Base-by-base conservation (phyloP, 441 rosid species). In the Theobroma grandiflorum region DNA sequence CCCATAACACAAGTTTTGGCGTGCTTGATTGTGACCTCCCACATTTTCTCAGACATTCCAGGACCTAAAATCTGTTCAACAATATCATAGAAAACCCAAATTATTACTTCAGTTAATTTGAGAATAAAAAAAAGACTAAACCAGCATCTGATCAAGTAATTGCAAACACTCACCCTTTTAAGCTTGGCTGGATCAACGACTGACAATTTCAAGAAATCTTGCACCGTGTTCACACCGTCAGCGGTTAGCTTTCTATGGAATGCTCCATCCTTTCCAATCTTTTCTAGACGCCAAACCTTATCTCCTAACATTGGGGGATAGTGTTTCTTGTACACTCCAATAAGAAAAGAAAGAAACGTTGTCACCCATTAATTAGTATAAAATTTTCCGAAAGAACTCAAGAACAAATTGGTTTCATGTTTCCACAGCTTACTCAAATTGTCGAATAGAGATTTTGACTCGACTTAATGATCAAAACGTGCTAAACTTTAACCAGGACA, bases 241-340 rank as follows among this genome's bases (percentile, higher is more conserved):
- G 83, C 50, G 10, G 85, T n/a, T 43, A 96, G 88, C 85, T 87
- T 96, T 82, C 77, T 93, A 85, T 96, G 96, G 72, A 94, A 96
- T 45, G 95, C 95, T 62, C 98, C 99, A 62, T 82, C 94, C 87
- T 91, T 96, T 57, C 97, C 94, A 33, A 96, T 92, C 88, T 93
- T 96, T 87, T 91, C 91, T 15, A 94, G 93, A 35, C 99, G 91
- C 98, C 99, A 96, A 43, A 96, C 98, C 38, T 94, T 95, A 75
- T 96, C 99, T 4, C 85, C 86, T 66, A 96, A 79, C 86, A 64
- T 82, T 63, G 99, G 99, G 26, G 98, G 98, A 82, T 93, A 85
- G 83, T 94, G 98, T 82, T 94, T 96, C 94, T 91, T 93, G 92
- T 96, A 96, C 88, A 93, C 99, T 94, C 72, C 79, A 47, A 49